Percentiles rank a stretch among this genome's conserved stretches.
These are phyloP conservation scores for Aspergillus fumigatus DNA, from an alignment of 2,329 filamentous ascomycete genomes.

Conservation along the genomic window DNA sequence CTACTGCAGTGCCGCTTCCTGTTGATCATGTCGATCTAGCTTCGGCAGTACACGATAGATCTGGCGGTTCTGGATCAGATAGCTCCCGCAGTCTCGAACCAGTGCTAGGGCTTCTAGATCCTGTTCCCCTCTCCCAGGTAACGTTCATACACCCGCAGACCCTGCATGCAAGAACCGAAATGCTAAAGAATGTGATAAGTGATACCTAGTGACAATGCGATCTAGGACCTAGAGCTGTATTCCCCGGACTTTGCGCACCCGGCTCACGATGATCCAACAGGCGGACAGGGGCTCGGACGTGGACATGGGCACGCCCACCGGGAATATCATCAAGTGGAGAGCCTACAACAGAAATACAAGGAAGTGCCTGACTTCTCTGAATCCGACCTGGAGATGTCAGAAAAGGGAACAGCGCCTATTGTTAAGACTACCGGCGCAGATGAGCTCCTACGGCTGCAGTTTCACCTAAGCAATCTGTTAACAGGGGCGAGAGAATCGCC, in stretches of 20 bases:
- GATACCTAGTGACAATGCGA: neutral
- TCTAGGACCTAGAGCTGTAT: neutral
- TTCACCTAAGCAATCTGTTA: neutral
- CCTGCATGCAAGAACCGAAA: neutral
- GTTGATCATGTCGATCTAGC: too few species aligned
- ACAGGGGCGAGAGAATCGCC: neutral
- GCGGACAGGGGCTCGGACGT: neutral
- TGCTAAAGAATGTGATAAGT: neutral
- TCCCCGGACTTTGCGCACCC: neutral
- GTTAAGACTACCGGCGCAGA: neutral
- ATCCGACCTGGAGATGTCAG: neutral
- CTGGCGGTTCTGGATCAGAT: too few species aligned
- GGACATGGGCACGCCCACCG: neutral
- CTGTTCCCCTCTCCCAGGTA: neutral
- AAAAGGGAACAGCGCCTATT: neutral
- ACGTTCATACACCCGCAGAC: neutral
- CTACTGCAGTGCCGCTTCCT: too few species aligned
- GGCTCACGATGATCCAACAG: neutral
- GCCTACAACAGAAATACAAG: neutral
- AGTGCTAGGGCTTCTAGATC: too few species aligned
- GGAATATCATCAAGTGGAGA: neutral
- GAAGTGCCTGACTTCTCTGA: neutral
- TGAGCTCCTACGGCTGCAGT: neutral
- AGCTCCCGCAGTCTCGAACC: too few species aligned
- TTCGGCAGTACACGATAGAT: too few species aligned